These are phyloP conservation scores for Lasiodiplodia citricola DNA, from an alignment of 2,329 filamentous ascomycete species.

Conservation along the genomic window DNA sequence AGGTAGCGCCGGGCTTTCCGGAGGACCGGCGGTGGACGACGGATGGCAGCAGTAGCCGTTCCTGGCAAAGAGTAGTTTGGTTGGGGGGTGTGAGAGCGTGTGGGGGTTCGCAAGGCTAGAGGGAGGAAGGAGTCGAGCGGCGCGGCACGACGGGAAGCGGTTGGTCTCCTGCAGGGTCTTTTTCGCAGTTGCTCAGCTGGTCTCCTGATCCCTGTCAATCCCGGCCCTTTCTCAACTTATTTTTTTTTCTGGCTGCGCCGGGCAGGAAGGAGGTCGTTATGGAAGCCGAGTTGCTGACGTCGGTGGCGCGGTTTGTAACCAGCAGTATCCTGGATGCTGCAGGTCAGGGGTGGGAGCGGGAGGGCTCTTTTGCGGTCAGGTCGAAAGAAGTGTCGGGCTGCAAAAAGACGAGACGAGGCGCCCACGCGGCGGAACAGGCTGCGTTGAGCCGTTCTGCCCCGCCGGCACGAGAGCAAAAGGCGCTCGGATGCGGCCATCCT, in stretches of 20 bases:
- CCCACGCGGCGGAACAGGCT: constrained; percentile 14
- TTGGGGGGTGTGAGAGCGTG: constrained; percentile 6
- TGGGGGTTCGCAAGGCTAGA: constrained; percentile 20
- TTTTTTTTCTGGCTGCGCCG: constrained; percentile 11
- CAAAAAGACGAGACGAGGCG: constrained; percentile 22
- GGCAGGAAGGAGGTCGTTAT: background rate
- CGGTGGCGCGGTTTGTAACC: constrained; percentile 12
- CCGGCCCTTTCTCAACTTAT: constrained; percentile 15
- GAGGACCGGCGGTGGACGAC: background rate
- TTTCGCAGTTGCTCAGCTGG: constrained; percentile 20
- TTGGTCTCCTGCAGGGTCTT: constrained; percentile 20
- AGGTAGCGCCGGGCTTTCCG: constrained; percentile 10
- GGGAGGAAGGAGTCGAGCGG: constrained; percentile 5
- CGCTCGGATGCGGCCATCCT: constrained; percentile 20
- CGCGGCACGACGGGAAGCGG: constrained; percentile 12
- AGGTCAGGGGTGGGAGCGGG: constrained; percentile 15
- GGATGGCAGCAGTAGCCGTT: constrained; percentile 4
- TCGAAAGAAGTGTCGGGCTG: constrained; percentile 24
- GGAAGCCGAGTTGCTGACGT: constrained; percentile 15
- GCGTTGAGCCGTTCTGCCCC: constrained; percentile 21
- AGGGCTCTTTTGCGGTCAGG: constrained; percentile 12
- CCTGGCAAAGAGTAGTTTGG: background rate
- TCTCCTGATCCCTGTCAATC: constrained; percentile 22
- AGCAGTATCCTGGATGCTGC: constrained; percentile 11
- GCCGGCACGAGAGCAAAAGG: constrained; percentile 8